phyloP scores from a whole-genome alignment of 1,284 basidiomycete genomes.

The Boletus hoseneyae region DNA sequence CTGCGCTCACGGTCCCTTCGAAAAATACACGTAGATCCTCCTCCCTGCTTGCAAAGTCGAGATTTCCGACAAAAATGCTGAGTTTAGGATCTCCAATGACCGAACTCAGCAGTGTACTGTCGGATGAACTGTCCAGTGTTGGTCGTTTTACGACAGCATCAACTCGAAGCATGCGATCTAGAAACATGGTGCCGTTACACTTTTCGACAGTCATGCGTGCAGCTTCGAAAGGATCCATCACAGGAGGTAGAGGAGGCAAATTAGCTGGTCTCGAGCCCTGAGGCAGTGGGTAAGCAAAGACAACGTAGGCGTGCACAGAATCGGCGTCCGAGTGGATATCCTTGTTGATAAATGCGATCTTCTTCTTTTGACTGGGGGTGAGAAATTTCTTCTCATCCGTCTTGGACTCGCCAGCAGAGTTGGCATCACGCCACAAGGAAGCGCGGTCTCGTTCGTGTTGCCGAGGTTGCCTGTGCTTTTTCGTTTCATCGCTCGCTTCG shows the following conservation, averaged over 20 bases:
- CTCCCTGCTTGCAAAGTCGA: conserved; percentile 91
- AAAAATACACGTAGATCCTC: conserved; percentile 88
- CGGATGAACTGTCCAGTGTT: not conserved
- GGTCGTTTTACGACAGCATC: conserved; percentile 55
- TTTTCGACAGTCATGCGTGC: conserved; percentile 58
- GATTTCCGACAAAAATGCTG: conserved; percentile 87
- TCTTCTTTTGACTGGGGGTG: conserved; percentile 86
- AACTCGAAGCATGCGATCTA: conserved; percentile 73
- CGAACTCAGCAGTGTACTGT: conserved; percentile 7
- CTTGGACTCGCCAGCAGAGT: conserved; percentile 43
- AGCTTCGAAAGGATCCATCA: conserved; percentile 72
- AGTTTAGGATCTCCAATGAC: conserved; percentile 65
- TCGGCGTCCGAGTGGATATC: conserved; percentile 76
- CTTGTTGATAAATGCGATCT: conserved; percentile 91
- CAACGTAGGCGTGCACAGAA: conserved; percentile 81
- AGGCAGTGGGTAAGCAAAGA: conserved; percentile 72
- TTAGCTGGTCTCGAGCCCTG: conserved; percentile 42
- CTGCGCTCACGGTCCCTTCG: conserved; percentile 72
- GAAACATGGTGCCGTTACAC: conserved; percentile 73
- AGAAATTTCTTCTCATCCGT: conserved; percentile 65
- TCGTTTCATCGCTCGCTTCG: conserved; percentile 34
- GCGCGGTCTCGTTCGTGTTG: conserved; percentile 59
- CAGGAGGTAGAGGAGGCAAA: conserved; percentile 50
- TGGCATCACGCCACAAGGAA: conserved; percentile 64
- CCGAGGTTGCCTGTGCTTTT: conserved; percentile 36